phyloP scores from a whole-genome alignment of 768 basidiomycete genomes.

The Dentipellis sp. region DNA sequence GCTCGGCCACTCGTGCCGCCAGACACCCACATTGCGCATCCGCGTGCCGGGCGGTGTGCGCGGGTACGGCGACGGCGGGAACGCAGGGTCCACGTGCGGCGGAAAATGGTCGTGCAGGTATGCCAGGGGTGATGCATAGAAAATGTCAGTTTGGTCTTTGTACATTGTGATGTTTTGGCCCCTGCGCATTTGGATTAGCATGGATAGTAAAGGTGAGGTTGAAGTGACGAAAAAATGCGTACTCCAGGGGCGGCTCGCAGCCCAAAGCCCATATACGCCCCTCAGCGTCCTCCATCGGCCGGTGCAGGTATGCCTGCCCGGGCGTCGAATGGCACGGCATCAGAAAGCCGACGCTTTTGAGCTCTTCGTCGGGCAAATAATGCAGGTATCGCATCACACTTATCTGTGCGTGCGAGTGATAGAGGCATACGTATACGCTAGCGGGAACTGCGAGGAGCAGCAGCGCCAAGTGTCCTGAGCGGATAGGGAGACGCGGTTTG shows the following conservation, averaged over 20 bases:
- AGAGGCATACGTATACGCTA: constrained; percentile 58
- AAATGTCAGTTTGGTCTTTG: constrained; percentile 72
- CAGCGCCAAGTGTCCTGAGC: constrained; percentile 26
- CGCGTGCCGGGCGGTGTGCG: constrained; percentile 37
- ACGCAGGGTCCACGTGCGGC: constrained; percentile 41
- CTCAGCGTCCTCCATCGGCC: constrained; percentile 34
- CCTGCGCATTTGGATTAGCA: constrained; percentile 20
- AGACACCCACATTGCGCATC: constrained; percentile 24
- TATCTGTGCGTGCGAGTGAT: constrained; percentile 78
- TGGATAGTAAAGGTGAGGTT: neutral
- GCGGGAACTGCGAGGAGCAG: constrained; percentile 49
- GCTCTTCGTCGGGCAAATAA: constrained; percentile 36
- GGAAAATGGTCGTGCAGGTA: constrained; percentile 72
- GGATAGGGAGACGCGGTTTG: constrained; percentile 22
- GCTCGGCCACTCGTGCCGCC: constrained; percentile 73
- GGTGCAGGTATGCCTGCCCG: constrained; percentile 82
- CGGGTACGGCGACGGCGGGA: constrained; percentile 55
- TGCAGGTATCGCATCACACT: constrained; percentile 63
- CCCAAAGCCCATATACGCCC: constrained; percentile 66
- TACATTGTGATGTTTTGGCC: constrained; percentile 48
- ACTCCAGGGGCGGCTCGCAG: constrained; percentile 90
- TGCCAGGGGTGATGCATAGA: constrained; percentile 59
- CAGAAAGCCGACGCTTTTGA: constrained; percentile 61
- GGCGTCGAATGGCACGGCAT: constrained; percentile 99
- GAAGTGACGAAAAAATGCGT: constrained; percentile 22